These are phyloP conservation scores for Colletotrichum graminicola DNA, from an alignment of 2,329 filamentous ascomycete species.

Conservation along the genomic window DNA sequence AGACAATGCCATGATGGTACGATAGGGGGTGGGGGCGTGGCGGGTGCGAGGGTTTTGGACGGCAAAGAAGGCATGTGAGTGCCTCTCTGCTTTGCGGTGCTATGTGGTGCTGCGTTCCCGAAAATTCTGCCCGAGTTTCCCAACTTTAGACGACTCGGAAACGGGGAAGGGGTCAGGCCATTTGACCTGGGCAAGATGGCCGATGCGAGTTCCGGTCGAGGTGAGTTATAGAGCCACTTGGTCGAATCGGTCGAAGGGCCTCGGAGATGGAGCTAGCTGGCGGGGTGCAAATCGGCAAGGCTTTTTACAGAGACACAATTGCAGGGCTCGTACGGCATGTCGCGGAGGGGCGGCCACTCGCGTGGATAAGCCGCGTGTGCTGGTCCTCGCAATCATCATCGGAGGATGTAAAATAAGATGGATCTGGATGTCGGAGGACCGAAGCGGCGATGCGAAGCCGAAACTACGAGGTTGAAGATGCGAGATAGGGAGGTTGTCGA, in stretches of 20 bases:
- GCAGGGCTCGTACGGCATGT: neutral
- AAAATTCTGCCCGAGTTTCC: neutral
- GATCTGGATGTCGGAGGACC: slow-evolving; percentile 23
- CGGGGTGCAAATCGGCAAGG: slow-evolving; percentile 5
- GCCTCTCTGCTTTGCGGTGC: slow-evolving; percentile 1
- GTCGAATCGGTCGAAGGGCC: slow-evolving; percentile 31
- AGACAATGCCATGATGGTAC: neutral
- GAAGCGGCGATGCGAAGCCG: slow-evolving; percentile 31
- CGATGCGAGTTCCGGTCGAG: slow-evolving; percentile 34
- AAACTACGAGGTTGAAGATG: neutral
- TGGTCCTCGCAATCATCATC: neutral
- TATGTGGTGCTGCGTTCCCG: neutral
- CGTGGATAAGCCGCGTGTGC: slow-evolving; percentile 15
- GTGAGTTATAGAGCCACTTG: slow-evolving; percentile 20
- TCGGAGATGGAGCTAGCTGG: slow-evolving; percentile 30
- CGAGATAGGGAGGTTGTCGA: slow-evolving; percentile 1
- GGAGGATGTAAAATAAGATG: neutral
- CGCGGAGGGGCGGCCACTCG: neutral
- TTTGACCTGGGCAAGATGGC: slow-evolving; percentile 18
- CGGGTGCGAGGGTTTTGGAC: slow-evolving; percentile 2
- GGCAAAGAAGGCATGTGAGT: neutral
- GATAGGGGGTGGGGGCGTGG: neutral
- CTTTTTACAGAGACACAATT: neutral
- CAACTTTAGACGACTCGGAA: neutral
- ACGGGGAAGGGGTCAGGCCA: slow-evolving; percentile 1